A percentile compares a stretch with the other conserved stretches of the same genome.
Conservation (phyloP, 2,329 filamentous ascomycete species). For the Aspergillus brasiliensis region DNA sequence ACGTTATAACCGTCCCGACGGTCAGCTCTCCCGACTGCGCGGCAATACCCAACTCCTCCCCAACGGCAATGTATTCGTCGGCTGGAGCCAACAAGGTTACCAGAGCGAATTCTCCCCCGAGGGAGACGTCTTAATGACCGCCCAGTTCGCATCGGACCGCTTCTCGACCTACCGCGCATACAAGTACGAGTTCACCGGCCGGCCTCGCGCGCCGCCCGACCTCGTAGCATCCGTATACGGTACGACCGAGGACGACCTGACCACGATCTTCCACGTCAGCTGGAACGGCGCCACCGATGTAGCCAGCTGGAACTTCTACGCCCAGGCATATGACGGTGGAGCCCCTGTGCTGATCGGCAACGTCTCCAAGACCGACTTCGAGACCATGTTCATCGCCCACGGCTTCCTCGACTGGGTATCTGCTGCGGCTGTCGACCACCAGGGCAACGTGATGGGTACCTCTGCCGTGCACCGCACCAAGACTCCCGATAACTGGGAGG, state of each 20-base stretch:
- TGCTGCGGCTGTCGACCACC: conserved; percentile 28
- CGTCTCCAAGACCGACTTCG: conserved; percentile 34
- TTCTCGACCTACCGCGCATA: conserved; percentile 44
- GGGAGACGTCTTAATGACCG: conserved; percentile 35
- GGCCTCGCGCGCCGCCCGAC: conserved; percentile 32
- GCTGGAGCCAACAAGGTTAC: conserved; percentile 40
- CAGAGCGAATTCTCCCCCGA: conserved; percentile 34
- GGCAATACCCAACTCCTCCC: conserved; percentile 39
- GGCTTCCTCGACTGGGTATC: conserved; percentile 34
- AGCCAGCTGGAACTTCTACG: conserved; percentile 37
- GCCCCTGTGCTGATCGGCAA: conserved; percentile 25
- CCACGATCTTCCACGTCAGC: conserved; percentile 37
- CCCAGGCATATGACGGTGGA: conserved; percentile 29
- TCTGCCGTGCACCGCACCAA: conserved; percentile 17
- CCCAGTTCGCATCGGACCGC: conserved; percentile 33
- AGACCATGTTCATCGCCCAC: conserved; percentile 32
- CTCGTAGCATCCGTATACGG: conserved; percentile 34
- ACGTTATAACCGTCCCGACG: conserved; percentile 37
- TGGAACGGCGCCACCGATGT: conserved; percentile 46
- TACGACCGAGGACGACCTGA: conserved; percentile 25
- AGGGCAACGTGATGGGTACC: conserved; percentile 25
- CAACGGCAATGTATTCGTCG: conserved; percentile 39
- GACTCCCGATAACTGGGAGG: conserved; percentile 19
- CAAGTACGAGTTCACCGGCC: conserved; percentile 40
- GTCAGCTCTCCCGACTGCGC: conserved; percentile 32